A percentile compares a stretch with the other conserved stretches of the same genome.
Conservation (phyloP, 2,329 filamentous ascomycete genomes). For the Colletotrichum sp. region DNA sequence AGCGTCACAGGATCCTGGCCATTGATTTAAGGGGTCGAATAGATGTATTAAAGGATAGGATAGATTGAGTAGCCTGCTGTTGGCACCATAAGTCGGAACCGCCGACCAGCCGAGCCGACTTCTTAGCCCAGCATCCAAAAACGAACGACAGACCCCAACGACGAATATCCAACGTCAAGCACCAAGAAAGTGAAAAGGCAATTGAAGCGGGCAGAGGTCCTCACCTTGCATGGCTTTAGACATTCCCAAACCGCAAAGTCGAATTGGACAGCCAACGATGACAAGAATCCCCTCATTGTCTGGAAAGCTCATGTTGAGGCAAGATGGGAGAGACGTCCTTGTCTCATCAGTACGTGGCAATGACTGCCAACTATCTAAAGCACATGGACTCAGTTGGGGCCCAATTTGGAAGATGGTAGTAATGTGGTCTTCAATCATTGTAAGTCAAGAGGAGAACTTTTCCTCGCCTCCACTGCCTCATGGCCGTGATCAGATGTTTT, state of each 20-base stretch:
- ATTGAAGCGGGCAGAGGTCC: background rate
- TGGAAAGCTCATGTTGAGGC: background rate
- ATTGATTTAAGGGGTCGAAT: background rate
- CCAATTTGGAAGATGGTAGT: too few species aligned
- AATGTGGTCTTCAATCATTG: background rate
- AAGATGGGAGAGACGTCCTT: background rate
- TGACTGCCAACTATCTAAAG: too few species aligned
- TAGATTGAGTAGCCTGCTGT: background rate
- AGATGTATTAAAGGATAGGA: background rate
- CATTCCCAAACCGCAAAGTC: background rate
- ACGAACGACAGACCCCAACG: background rate
- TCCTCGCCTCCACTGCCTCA: background rate
- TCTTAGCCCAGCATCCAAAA: background rate
- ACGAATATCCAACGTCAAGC: background rate
- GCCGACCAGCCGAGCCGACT: background rate
- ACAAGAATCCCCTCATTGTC: background rate
- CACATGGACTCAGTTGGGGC: too few species aligned
- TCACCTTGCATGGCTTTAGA: background rate
- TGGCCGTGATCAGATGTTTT: background rate
- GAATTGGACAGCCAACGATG: background rate
- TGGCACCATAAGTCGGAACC: background rate
- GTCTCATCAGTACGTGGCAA: too few species aligned
- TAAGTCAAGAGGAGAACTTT: background rate
- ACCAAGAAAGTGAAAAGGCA: background rate
- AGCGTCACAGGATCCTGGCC: background rate